A percentile compares a stretch with the other conserved stretches of the same genome.
phyloP scores from a whole-genome alignment of 805 yeast genomes.

The Candida xiaguanensis region DNA sequence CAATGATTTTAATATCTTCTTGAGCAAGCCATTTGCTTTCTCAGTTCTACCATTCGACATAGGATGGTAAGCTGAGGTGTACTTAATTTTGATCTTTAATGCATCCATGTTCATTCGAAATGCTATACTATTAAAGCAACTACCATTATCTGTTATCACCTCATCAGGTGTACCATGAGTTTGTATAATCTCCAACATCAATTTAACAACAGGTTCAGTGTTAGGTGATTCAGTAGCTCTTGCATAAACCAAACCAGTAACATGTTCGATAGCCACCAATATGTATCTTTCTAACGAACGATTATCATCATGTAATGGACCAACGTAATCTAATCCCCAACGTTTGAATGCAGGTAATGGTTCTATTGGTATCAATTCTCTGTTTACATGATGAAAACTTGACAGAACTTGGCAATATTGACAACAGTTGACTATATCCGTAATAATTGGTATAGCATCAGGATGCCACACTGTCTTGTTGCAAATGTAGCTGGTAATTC shows the following conservation, averaged over 20 bases:
- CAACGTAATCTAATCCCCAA: constrained; percentile 1
- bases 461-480: neutral
- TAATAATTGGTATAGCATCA: neutral
- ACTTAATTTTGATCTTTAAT: neutral
- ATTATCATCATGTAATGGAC: neutral
- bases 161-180: neutral
- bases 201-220: neutral
- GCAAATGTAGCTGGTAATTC: neutral
- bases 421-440: neutral
- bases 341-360: neutral
- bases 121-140: neutral
- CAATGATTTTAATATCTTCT: constrained; percentile 1
- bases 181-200: neutral
- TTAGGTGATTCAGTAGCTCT: neutral
- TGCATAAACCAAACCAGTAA: constrained; percentile 1
- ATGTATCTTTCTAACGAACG: neutral
- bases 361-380: neutral
- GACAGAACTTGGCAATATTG: constrained; percentile 1
- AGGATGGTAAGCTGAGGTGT: neutral
- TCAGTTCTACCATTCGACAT: neutral
- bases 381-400: neutral
- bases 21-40: neutral
- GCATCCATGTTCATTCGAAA: neutral
- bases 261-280: constrained; percentile 2
- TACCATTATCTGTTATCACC: neutral